phyloP scores from a whole-genome alignment of 306 rosid genomes.

The Abrus pulchellus region DNA sequence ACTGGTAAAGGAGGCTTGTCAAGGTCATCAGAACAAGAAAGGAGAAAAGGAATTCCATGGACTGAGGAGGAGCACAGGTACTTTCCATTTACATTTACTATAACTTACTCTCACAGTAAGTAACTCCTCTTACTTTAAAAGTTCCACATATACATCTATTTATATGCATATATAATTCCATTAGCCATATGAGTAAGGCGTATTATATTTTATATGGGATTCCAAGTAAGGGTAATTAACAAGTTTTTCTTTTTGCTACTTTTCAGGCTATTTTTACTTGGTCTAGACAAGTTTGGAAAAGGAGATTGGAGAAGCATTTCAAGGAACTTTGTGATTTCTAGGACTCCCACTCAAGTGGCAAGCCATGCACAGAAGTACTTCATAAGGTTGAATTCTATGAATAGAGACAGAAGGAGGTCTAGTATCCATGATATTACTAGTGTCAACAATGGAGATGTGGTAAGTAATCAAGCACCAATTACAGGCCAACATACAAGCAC shows the following conservation, averaged over 20 bases:
- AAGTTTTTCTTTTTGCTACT: neutral
- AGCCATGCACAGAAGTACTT: constrained; percentile 99
- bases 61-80: constrained; percentile 99
- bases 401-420: constrained; percentile 94
- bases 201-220: constrained; percentile 1
- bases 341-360: constrained; percentile 98
- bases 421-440: constrained; percentile 97
- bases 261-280: constrained; percentile 90
- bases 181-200: neutral
- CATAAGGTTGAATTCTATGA: constrained; percentile 92
- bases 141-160: neutral
- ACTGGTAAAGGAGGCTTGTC: constrained; percentile 78
- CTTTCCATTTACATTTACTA: constrained; percentile 32
- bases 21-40: constrained; percentile 92
- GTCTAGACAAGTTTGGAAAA: constrained; percentile 96
- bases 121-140: neutral
- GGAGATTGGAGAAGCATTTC: constrained; percentile 99
- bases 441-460: constrained; percentile 79
- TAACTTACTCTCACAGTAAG: neutral
- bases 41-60: constrained; percentile 98
- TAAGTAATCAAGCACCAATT: constrained; percentile 73
- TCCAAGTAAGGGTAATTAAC: constrained; percentile 6
- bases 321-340: constrained; percentile 92
- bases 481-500: constrained; percentile 81
- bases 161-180: neutral